Percentiles rank a stretch among this genome's conserved stretches.
Evolutionary conservation across 2,329 filamentous ascomycete species (phyloP).

Genomic region (Xylaria sp.): DNA sequence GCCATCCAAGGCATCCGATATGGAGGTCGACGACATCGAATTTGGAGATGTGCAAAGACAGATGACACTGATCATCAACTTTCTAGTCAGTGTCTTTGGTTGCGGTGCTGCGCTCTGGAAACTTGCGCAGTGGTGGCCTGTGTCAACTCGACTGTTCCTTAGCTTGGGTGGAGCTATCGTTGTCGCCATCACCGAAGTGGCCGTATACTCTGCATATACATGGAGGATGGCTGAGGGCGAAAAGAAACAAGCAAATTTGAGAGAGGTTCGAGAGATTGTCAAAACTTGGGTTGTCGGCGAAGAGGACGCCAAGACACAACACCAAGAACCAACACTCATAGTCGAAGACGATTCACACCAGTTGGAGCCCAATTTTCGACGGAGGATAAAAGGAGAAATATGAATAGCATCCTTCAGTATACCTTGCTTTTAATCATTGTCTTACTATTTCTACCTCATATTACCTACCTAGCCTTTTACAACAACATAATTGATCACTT

Average conservation of each 20-base stretch:
- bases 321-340: constrained; percentile 28
- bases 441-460: not conserved
- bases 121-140: constrained; percentile 79
- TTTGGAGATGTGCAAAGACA: constrained; percentile 82
- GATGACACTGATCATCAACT: constrained; percentile 86
- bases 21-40: constrained; percentile 71
- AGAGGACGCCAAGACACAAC: constrained; percentile 41
- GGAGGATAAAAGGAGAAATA: constrained; percentile 29
- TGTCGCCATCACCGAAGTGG: constrained; percentile 80
- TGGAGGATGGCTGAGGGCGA: constrained; percentile 76
- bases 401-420: not conserved
- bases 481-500: not conserved
- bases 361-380: constrained; percentile 37
- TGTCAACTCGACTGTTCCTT: constrained; percentile 74
- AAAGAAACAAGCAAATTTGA: constrained; percentile 66
- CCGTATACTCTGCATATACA: constrained; percentile 79
- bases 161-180: constrained; percentile 75
- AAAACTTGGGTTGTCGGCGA: constrained; percentile 74
- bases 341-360: constrained; percentile 21
- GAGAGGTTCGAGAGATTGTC: constrained; percentile 75
- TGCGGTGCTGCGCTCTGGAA: constrained; percentile 82
- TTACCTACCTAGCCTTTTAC: not conserved
- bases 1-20: constrained; percentile 57
- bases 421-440: not conserved
- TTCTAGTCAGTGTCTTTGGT: constrained; percentile 85